Conservation (phyloP, 192 early-diverging fungal genomes). For the Umbelopsis ramanniana region DNA sequence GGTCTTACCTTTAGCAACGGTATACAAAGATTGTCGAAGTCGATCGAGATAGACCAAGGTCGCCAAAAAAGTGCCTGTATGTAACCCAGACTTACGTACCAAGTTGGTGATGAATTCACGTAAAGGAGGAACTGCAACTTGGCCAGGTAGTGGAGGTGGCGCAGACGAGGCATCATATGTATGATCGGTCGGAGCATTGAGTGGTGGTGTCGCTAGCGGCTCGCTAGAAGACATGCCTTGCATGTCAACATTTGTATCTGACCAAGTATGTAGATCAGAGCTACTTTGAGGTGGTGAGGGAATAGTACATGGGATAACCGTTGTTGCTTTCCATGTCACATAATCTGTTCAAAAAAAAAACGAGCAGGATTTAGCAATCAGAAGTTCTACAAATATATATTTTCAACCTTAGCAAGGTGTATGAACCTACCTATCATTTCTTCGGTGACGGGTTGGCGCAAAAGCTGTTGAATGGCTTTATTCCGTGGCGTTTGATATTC, state of each 20-base stretch:
- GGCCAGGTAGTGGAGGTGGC: slow-evolving; percentile 1
- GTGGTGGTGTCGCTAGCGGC: neutral
- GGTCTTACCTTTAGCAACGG: slow-evolving; percentile 58
- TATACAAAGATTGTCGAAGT: slow-evolving; percentile 58
- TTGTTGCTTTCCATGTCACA: slow-evolving; percentile 1
- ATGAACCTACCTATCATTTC: slow-evolving; percentile 4
- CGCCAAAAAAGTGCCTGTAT: slow-evolving; percentile 66
- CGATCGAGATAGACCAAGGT: slow-evolving; percentile 71
- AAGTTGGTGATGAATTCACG: slow-evolving; percentile 64
- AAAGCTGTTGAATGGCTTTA: neutral
- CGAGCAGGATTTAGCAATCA: too few species aligned
- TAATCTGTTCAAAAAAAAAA: neutral
- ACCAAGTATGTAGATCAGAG: neutral
- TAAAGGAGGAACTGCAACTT: slow-evolving; percentile 54
- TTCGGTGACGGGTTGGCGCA: neutral
- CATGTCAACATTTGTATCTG: neutral
- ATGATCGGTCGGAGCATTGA: neutral
- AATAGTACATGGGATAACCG: slow-evolving; percentile 10
- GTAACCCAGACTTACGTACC: slow-evolving; percentile 64
- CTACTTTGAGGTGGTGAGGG: neutral
- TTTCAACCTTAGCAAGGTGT: neutral
- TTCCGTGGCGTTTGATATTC: neutral
- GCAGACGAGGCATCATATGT: neutral
- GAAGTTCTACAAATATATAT: too few species aligned
- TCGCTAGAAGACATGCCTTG: neutral